Base-by-base conservation (phyloP, 768 basidiomycete species). In the Pisolithus orientalis region DNA sequence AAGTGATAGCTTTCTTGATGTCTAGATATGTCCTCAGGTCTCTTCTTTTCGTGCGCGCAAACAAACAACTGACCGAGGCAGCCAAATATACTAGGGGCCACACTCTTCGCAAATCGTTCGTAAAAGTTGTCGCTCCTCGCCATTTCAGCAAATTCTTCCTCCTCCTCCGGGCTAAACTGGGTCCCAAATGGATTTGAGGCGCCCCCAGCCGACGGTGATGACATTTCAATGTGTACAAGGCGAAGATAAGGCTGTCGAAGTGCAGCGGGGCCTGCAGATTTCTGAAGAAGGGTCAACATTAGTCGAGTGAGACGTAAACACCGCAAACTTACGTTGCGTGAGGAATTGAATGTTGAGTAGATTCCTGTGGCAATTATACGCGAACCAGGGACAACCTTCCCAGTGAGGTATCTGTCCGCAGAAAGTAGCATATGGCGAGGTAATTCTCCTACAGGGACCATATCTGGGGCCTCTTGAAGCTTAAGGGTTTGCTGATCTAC, bases 361-460 rank as follows among this genome's bases (percentile, higher is more conserved):
- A 99, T 90, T 10, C 96, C 96, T 0, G 96, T 97, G 0, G 90
- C 91, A 53, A 98, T 82, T 24, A 98, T 84, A 51, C 96, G 76
- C n/a, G 94, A 92, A 2, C 96, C 96, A 5, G 96, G 96, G 9
- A 97, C 90, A 9, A 97, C 94, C 63, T 85, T 85, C 0, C 91
- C 93, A 0, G 94, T 92, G 50, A 98, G 75, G 62, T 93, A 85
- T 67, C 95, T 76, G 67, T 99, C 96, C 5, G 83, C 84, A 28
- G 90, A 94, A 25, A 99, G 75, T 47, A 95, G 78, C 79, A 99
- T 93, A 65, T 98, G 96, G 46, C 94, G 73, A 8, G 96, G 96
- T 39, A 99, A 75, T 65, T 99, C 96, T 77, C 96, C 96, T 25
- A 98, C 94, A 0, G 96, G 96, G 1, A 99, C 96, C 92, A 97